phyloP scores from a whole-genome alignment of 2,329 filamentous ascomycete genomes.

The Aspergillus transmontanensis region DNA sequence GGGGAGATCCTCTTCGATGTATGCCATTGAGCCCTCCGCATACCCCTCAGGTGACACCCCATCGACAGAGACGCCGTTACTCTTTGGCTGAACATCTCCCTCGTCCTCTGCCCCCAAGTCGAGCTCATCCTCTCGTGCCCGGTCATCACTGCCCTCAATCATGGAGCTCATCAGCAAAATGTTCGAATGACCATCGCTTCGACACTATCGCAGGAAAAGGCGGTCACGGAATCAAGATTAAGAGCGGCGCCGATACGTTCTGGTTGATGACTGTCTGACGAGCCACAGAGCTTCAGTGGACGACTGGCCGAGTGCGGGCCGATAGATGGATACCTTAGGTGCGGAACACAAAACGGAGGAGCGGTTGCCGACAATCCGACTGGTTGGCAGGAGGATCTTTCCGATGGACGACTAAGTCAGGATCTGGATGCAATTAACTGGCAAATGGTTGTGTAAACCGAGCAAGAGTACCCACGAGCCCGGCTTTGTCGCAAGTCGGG shows the following conservation, averaged over 20 bases:
- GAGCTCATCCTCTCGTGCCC: slow-evolving; percentile 59
- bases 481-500: slow-evolving; percentile 1
- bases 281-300: neutral
- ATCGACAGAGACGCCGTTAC: slow-evolving; percentile 29
- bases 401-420: neutral
- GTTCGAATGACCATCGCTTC: slow-evolving; percentile 56
- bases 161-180: slow-evolving; percentile 69
- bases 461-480: neutral
- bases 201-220: slow-evolving; percentile 18
- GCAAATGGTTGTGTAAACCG: neutral
- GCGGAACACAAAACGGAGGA: neutral
- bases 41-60: slow-evolving; percentile 18
- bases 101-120: slow-evolving; percentile 47
- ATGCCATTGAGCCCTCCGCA: slow-evolving; percentile 22
- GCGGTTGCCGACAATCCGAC: neutral
- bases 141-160: slow-evolving; percentile 63
- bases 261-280: neutral
- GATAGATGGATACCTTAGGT: slow-evolving; percentile 3
- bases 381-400: neutral
- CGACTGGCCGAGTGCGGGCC: slow-evolving; percentile 1
- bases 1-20: slow-evolving; percentile 31
- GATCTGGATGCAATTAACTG: neutral
- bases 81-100: slow-evolving; percentile 31
- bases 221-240: neutral
- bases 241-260: neutral